A percentile compares a stretch with the other conserved stretches of the same genome.
phyloP scores from a whole-genome alignment of 176 grass and related monocot genomes.

The Lolium perenne region DNA sequence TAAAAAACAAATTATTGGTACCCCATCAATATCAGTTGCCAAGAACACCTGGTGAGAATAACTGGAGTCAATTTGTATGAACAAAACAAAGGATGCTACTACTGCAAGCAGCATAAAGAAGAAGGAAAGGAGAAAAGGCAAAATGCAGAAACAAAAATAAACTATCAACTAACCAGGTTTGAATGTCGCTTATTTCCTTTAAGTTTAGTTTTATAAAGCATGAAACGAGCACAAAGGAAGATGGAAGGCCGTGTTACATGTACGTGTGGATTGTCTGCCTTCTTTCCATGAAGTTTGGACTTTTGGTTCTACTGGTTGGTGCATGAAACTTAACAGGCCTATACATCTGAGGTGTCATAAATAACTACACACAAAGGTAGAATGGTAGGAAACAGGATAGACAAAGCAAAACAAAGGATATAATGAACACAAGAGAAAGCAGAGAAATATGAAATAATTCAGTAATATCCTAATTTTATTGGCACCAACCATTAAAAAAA shows the following conservation, averaged over 20 bases:
- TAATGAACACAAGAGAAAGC: slow-evolving; percentile 6
- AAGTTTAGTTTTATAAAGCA: background rate
- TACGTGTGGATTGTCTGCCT: no score
- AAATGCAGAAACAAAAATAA: slow-evolving; percentile 24
- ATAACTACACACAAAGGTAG: background rate
- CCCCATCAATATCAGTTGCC: slow-evolving; percentile 90
- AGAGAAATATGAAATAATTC: background rate
- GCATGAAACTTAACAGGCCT: background rate
- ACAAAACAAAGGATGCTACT: slow-evolving; percentile 17
- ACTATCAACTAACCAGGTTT: slow-evolving; percentile 8
- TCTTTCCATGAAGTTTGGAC: no score
- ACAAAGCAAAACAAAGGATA: background rate
- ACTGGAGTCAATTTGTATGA: slow-evolving; percentile 39
- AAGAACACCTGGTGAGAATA: slow-evolving; percentile 76
- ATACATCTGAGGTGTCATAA: background rate
- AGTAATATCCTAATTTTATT: background rate
- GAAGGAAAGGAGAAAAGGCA: background rate
- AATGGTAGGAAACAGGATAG: background rate
- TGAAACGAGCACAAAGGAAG: background rate
- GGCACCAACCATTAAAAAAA: background rate
- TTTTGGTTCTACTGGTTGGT: no score
- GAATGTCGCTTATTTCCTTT: background rate
- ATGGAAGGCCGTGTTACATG: background rate
- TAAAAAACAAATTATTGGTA: slow-evolving; percentile 84
- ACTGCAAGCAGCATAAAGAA: slow-evolving; percentile 20